Percentiles rank a stretch among this genome's conserved stretches.
Evolutionary conservation across 768 basidiomycete genomes (phyloP).

Genomic region (Termitomyces bulborhizus): DNA sequence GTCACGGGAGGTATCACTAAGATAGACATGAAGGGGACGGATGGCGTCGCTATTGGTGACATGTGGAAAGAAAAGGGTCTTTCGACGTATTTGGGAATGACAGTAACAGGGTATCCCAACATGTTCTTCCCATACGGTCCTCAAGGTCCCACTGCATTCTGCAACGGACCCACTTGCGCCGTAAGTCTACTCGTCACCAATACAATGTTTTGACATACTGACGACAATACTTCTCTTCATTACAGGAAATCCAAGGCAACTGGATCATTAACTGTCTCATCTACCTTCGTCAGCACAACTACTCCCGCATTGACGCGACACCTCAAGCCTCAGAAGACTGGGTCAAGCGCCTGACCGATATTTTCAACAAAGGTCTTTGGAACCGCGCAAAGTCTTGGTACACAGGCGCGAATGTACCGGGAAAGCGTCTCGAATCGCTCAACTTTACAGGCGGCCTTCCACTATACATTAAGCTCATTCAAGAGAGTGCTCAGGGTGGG

Average conservation of each 20-base stretch:
- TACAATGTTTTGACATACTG: not conserved
- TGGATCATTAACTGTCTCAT: constrained; percentile 18
- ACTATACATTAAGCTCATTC: constrained; percentile 11
- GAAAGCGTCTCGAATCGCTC: constrained; percentile 15
- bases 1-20: constrained; percentile 18
- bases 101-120: constrained; percentile 16
- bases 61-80: constrained; percentile 16
- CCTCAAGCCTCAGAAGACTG: constrained; percentile 10
- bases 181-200: constrained; percentile 7
- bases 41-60: constrained; percentile 14
- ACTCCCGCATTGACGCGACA: constrained; percentile 8
- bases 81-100: constrained; percentile 18
- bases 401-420: constrained; percentile 19
- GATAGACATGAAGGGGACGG: constrained; percentile 15
- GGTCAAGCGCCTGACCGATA: constrained; percentile 10
- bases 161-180: constrained; percentile 18
- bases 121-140: constrained; percentile 23
- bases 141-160: constrained; percentile 20
- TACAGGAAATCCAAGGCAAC: constrained; percentile 18
- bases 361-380: constrained; percentile 7
- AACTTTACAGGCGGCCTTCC: constrained; percentile 18
- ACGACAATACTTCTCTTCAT: too few relatives aligned
- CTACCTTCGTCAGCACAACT: constrained; percentile 11
- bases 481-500: constrained; percentile 14
- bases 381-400: constrained; percentile 20